phyloP scores from a whole-genome alignment of 345 rosid species.

The Bruguiera sexangula region DNA sequence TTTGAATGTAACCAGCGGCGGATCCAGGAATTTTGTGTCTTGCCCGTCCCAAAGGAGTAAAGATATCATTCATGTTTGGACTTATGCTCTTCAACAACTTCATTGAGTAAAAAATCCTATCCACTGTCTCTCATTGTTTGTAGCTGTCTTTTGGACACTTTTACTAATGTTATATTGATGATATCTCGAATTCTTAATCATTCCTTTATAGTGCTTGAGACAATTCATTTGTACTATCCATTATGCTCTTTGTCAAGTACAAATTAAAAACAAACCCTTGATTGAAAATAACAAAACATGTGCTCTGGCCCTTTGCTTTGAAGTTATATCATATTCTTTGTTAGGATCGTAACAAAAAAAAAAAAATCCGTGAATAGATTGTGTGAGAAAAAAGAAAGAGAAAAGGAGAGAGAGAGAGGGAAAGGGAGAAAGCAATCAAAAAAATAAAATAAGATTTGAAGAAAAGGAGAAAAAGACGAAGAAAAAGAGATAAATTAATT shows the following conservation, averaged over 20 bases:
- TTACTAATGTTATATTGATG: not conserved
- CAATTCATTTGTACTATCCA: conserved; percentile 7
- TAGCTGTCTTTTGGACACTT: not conserved
- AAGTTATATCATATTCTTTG: no score
- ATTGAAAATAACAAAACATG: not conserved
- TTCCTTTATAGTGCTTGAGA: conserved; percentile 5
- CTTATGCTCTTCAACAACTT: no score
- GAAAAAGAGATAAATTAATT: no score
- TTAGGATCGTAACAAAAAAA: no score
- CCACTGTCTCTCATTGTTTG: not conserved
- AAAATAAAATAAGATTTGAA: no score
- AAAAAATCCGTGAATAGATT: no score
- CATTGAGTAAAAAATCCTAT: not conserved
- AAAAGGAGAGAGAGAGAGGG: no score
- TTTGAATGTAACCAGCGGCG: no score
- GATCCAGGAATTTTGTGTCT: not conserved
- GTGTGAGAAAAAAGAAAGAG: no score
- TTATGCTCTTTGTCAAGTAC: not conserved
- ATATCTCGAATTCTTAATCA: conserved; percentile 5
- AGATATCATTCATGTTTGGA: not conserved
- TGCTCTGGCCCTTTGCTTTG: not conserved
- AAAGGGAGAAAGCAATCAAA: no score
- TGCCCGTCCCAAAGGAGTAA: not conserved
- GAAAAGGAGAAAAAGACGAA: no score
- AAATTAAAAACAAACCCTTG: not conserved